Conservation (phyloP, 352 stramenopile genomes). For the Phytophthora ohioensis region DNA sequence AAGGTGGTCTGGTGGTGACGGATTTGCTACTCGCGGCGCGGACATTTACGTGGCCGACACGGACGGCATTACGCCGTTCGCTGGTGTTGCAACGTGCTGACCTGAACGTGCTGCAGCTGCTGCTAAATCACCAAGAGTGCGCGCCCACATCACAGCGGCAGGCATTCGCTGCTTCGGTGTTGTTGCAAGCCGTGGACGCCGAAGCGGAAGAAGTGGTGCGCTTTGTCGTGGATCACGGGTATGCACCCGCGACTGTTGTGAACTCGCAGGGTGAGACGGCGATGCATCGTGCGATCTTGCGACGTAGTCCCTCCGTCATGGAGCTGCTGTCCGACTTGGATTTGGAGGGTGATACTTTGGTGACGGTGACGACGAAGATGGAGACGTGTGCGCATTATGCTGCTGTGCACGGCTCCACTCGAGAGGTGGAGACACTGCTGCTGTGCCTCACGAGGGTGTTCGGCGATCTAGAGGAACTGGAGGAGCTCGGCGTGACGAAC, state of each 20-base stretch:
- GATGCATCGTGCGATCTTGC: slow-evolving; percentile 32
- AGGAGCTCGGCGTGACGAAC: slow-evolving; percentile 6
- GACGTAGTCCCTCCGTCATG: slow-evolving; percentile 12
- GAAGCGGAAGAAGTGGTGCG: slow-evolving; percentile 7
- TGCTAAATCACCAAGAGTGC: slow-evolving; percentile 41
- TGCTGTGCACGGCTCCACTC: slow-evolving; percentile 9
- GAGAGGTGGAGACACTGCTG: slow-evolving; percentile 28
- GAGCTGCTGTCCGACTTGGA: slow-evolving; percentile 30
- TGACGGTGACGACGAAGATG: neutral
- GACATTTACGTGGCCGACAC: slow-evolving; percentile 30
- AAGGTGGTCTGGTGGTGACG: slow-evolving; percentile 33
- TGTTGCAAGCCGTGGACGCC: slow-evolving; percentile 24
- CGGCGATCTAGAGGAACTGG: slow-evolving; percentile 9
- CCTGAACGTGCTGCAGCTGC: slow-evolving; percentile 35
- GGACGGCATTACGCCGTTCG: slow-evolving; percentile 19
- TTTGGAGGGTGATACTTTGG: slow-evolving; percentile 12
- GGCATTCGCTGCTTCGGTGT: slow-evolving; percentile 20
- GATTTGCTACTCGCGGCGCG: slow-evolving; percentile 27
- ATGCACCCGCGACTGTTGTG: slow-evolving; percentile 9
- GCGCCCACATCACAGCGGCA: slow-evolving; percentile 22
- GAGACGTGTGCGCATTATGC: slow-evolving; percentile 34
- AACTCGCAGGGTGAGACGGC: slow-evolving; percentile 25
- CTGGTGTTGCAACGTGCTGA: slow-evolving; percentile 17
- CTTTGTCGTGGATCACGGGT: slow-evolving; percentile 38
- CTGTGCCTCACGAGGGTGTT: slow-evolving; percentile 13